These are phyloP conservation scores for Rubia tinctorum DNA, from an alignment of 305 asterid genomes.

Conservation along the genomic window DNA sequence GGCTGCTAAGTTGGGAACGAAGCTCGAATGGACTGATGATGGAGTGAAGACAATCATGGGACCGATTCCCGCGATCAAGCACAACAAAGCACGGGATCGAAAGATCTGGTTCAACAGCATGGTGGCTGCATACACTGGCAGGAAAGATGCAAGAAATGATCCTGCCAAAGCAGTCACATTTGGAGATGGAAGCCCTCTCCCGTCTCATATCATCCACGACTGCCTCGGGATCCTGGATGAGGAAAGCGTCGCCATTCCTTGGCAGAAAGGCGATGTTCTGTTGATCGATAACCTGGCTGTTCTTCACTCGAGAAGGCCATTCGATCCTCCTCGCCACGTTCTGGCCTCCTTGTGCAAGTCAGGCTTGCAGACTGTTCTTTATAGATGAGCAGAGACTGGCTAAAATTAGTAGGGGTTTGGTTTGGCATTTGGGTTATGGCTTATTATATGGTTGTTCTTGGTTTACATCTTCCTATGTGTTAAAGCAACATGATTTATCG, in stretches of 20 bases:
- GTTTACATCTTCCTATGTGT: background rate
- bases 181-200: constrained; percentile 69
- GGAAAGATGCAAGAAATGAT: constrained; percentile 75
- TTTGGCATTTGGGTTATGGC: background rate
- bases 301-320: constrained; percentile 47
- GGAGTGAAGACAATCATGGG: constrained; percentile 79
- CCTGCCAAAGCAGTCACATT: constrained; percentile 79
- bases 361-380: background rate
- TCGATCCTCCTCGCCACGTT: constrained; percentile 72
- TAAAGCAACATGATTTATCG: too few species aligned
- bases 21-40: constrained; percentile 74
- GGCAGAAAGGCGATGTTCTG: constrained; percentile 75
- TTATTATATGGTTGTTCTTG: too few species aligned
- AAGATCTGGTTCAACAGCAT: constrained; percentile 92
- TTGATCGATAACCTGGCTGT: constrained; percentile 79
- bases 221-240: constrained; percentile 69
- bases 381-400: background rate
- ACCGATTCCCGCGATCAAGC: constrained; percentile 76
- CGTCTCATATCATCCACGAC: constrained; percentile 53
- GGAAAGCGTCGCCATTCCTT: constrained; percentile 70
- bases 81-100: constrained; percentile 50
- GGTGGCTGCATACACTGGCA: constrained; percentile 92
- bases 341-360: constrained; percentile 86
- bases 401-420: background rate
- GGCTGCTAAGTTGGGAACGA: constrained; percentile 78